Evolutionary conservation across 768 basidiomycete species (phyloP), one percentile per base, ranked within the genome.

Genomic region (Tylopilus plumbeoviolaceoides): DNA sequence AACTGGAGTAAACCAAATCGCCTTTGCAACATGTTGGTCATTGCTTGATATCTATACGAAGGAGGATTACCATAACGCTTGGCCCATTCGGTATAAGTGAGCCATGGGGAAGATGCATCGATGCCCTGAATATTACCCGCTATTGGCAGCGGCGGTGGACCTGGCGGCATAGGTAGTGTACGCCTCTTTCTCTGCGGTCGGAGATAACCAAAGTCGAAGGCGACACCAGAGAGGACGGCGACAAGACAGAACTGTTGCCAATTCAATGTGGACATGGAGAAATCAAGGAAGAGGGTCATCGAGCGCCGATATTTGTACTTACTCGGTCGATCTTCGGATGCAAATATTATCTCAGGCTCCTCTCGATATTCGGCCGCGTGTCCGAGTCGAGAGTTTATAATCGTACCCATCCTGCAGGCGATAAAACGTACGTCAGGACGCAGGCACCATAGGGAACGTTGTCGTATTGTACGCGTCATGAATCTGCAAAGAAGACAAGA

Each of bases 1-100:
- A 51, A 35, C 57, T 46, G 4, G 59, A 54, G 31, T 68, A 70
- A 14, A 65, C 57, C 6, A 70, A 45, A 44, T 64, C 59, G 20
- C 68, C 70, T 67, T 41, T 10, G 11, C n/a, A 23, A 11, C 7
- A 44, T 36, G 46, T 59, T 12, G 33, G 41, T 17, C 15, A 21
- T 44, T 5, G 12, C n/a, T 14, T 17, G 15, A 12, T 12, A 17
- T 25, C 10, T 1, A 17, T 7, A n/a, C 11, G 31, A 14, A 18
- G 15, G 6, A 18, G 40, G 28, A 20, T 20, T 39, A 54, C 65
- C 65, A 21, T 65, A 58, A 36, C 42, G 44, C 3, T 48, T 43
- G 10, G 49, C 54, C 60, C 63, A 63, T 27, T 59, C 53, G 6
- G 44, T 60, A 8, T 55, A 66, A 25, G 59, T 52, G n/a, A 60